A percentile compares a stretch with the other conserved stretches of the same genome.
Evolutionary conservation across 441 rosid species (phyloP).

Genomic region (Populus hybrid): DNA sequence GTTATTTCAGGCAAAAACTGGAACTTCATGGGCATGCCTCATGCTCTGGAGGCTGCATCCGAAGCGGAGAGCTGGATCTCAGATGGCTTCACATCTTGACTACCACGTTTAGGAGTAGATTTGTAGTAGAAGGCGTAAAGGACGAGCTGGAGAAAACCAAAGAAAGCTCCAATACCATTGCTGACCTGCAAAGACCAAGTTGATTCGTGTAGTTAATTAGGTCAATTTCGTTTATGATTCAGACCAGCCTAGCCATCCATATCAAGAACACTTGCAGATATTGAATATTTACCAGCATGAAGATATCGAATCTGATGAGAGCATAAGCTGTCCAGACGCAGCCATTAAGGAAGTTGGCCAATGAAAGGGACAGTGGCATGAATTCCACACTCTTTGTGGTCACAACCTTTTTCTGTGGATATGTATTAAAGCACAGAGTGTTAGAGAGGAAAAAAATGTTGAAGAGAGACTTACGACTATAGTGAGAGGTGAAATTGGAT

Average conservation of each 20-base stretch:
- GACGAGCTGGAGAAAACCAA: constrained; percentile 37
- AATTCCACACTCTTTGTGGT: constrained; percentile 68
- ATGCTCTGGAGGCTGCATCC: neutral
- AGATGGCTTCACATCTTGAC: constrained; percentile 25
- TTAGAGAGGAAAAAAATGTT: neutral
- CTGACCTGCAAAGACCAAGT: constrained; percentile 34
- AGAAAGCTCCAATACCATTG: constrained; percentile 53
- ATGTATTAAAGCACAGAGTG: too few species aligned
- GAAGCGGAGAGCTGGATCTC: constrained; percentile 42
- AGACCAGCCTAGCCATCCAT: neutral
- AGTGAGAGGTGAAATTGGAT: constrained; percentile 39
- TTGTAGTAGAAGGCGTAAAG: constrained; percentile 31
- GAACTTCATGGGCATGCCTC: neutral
- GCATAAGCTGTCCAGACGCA: constrained; percentile 54
- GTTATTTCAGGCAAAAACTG: too few species aligned
- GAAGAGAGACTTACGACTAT: constrained; percentile 39
- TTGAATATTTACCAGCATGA: constrained; percentile 48
- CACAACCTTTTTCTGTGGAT: constrained; percentile 48
- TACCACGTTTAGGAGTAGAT: constrained; percentile 23
- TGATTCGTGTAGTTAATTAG: neutral
- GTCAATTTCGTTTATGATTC: neutral
- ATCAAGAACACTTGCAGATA: neutral
- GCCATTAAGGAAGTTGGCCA: constrained; percentile 50
- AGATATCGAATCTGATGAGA: constrained; percentile 51
- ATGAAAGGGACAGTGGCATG: constrained; percentile 75